phyloP scores from a whole-genome alignment of 2,329 filamentous ascomycete genomes.

The Ceratocystis colombiana region DNA sequence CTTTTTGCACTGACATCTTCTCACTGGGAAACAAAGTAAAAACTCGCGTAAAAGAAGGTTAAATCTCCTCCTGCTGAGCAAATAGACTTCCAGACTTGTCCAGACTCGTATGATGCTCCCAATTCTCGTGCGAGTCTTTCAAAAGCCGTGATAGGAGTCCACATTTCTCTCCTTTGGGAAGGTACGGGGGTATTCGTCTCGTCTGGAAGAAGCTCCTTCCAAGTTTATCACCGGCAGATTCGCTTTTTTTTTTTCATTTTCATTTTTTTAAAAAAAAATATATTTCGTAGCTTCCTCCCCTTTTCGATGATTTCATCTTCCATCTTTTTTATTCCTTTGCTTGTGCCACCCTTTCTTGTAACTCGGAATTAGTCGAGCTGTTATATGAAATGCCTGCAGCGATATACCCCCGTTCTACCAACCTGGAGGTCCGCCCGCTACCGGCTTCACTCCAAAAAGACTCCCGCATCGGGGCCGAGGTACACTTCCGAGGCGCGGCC shows the following conservation, averaged over 20 bases:
- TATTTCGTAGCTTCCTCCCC: too few relatives aligned
- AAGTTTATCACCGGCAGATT: conserved; percentile 6
- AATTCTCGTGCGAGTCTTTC: conserved; percentile 19
- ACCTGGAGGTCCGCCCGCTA: conserved; percentile 22
- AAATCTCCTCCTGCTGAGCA: background rate
- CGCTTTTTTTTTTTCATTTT: background rate
- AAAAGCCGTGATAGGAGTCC: conserved; percentile 11
- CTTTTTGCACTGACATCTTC: conserved; percentile 1
- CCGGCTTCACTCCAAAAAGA: conserved; percentile 17
- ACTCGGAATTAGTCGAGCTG: background rate
- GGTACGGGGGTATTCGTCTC: background rate
- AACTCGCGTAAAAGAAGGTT: background rate
- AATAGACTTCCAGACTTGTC: background rate
- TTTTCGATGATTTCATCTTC: background rate
- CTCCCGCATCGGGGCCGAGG: conserved; percentile 24
- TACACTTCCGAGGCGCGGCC: conserved; percentile 14
- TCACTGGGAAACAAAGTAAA: conserved; percentile 4
- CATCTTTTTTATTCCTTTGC: background rate
- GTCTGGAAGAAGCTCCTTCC: background rate
- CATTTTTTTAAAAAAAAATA: background rate
- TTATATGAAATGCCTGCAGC: conserved; percentile 16
- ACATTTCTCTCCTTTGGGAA: conserved; percentile 12
- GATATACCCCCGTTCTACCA: conserved; percentile 20
- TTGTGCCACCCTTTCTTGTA: background rate
- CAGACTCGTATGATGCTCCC: conserved; percentile 11